phyloP scores from a whole-genome alignment of 345 rosid genomes.

The Geranium rotundifolium region DNA sequence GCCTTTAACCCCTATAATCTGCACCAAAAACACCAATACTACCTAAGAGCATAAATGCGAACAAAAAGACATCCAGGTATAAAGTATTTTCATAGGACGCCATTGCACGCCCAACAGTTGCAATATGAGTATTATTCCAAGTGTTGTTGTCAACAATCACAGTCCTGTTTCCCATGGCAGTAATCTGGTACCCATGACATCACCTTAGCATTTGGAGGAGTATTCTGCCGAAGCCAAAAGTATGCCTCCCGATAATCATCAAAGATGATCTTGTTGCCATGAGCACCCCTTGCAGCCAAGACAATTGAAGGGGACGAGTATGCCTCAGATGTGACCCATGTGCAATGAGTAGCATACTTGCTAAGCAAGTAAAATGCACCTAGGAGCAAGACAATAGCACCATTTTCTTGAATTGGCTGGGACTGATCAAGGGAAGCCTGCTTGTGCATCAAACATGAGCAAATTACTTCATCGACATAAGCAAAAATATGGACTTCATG shows the following conservation, averaged over 20 bases:
- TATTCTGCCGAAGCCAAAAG: slow-evolving; percentile 96
- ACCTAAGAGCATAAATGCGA: no score
- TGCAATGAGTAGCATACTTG: slow-evolving; percentile 82
- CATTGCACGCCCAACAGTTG: slow-evolving; percentile 99
- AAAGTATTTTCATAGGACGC: slow-evolving; percentile 91
- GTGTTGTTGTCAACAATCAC: slow-evolving; percentile 98
- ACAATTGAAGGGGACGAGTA: slow-evolving; percentile 99
- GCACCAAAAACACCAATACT: no score
- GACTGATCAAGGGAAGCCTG: slow-evolving; percentile 85
- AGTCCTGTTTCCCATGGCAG: slow-evolving; percentile 99
- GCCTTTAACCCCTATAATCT: no score
- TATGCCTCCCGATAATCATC: slow-evolving; percentile 99
- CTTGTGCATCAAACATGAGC: slow-evolving; percentile 11
- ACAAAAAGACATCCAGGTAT: no score
- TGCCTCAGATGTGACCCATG: slow-evolving; percentile 99
- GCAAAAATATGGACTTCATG: background rate
- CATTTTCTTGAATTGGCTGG: slow-evolving; percentile 87
- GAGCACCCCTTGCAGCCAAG: slow-evolving; percentile 97
- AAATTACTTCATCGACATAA: no score
- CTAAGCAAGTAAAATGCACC: slow-evolving; percentile 90
- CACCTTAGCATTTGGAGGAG: slow-evolving; percentile 92
- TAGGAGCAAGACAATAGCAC: slow-evolving; percentile 71
- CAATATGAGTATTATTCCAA: slow-evolving; percentile 99
- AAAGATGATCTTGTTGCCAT: slow-evolving; percentile 86
- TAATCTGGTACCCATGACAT: slow-evolving; percentile 99